phyloP scores from a whole-genome alignment of 257 asterid genomes.

The Petunia secreta region DNA sequence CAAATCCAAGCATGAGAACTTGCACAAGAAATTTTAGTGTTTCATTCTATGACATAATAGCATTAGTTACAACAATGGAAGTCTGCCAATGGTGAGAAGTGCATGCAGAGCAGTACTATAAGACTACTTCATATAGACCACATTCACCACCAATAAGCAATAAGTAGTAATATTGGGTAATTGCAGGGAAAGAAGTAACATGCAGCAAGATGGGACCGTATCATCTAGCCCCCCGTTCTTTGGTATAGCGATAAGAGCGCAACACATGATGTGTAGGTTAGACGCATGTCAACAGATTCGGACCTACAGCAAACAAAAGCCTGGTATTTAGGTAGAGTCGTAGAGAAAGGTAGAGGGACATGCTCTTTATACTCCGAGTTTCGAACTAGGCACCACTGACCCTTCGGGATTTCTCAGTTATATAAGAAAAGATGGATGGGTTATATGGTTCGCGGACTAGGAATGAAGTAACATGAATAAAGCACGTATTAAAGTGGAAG shows the following conservation, averaged over 20 bases:
- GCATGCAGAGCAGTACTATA: no score
- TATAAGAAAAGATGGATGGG: neutral
- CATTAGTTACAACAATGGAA: neutral
- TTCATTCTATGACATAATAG: neutral
- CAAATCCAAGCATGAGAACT: neutral
- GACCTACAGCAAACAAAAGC: no score
- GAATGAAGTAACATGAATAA: neutral
- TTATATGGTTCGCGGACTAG: neutral
- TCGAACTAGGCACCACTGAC: no score
- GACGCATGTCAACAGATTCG: no score
- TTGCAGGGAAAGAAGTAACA: neutral
- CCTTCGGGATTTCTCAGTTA: no score
- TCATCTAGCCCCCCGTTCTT: no score
- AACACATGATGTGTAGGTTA: no score
- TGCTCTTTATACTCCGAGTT: no score
- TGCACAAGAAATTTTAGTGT: neutral
- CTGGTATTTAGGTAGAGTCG: no score
- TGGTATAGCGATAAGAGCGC: no score
- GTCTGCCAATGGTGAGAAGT: neutral
- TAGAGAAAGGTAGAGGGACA: no score
- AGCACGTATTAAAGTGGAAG: constrained; percentile 20
- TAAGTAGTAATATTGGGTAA: neutral
- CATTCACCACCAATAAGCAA: constrained; percentile 20
- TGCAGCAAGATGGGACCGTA: neutral
- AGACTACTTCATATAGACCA: constrained; percentile 1